Conservation (phyloP, 192 early-diverging fungal species). For the Dispira parvispora region DNA sequence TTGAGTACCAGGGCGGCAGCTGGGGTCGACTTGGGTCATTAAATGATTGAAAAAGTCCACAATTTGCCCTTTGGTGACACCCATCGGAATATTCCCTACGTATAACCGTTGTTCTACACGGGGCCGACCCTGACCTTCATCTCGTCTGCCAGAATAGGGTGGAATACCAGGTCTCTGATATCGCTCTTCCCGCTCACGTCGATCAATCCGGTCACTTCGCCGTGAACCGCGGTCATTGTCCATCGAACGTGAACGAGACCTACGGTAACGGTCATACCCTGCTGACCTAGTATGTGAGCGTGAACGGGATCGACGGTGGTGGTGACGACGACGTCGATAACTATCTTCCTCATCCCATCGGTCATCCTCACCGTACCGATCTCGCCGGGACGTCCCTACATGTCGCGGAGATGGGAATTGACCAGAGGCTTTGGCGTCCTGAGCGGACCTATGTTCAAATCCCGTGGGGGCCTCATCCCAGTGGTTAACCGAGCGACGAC, state of each 20-base stretch:
- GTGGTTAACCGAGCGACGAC: conserved; percentile 64
- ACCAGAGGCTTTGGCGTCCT: conserved; percentile 10
- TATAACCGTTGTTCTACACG: conserved; percentile 53
- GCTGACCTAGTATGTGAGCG: no score
- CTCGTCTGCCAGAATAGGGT: conserved; percentile 29
- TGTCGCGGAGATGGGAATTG: no score
- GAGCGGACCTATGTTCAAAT: conserved; percentile 46
- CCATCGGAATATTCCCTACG: conserved; percentile 76
- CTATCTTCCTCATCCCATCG: no score
- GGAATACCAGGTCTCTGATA: conserved; percentile 17
- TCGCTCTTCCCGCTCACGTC: no score
- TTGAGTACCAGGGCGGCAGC: conserved; percentile 45
- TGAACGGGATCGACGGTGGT: no score
- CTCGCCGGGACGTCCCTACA: no score
- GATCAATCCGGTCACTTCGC: no score
- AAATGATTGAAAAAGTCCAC: conserved; percentile 75
- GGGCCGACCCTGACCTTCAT: conserved; percentile 26
- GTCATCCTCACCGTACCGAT: no score
- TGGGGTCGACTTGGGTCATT: conserved; percentile 60
- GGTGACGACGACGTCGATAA: no score
- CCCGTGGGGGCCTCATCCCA: conserved; percentile 90
- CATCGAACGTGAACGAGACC: no score
- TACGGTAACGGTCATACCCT: no score
- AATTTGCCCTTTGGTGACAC: conserved; percentile 53
- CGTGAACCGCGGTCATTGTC: no score